Evolutionary conservation across 148 eudicot genomes (phyloP), one percentile per base, ranked within the genome.

Genomic region (Simmondsia chinensis): DNA sequence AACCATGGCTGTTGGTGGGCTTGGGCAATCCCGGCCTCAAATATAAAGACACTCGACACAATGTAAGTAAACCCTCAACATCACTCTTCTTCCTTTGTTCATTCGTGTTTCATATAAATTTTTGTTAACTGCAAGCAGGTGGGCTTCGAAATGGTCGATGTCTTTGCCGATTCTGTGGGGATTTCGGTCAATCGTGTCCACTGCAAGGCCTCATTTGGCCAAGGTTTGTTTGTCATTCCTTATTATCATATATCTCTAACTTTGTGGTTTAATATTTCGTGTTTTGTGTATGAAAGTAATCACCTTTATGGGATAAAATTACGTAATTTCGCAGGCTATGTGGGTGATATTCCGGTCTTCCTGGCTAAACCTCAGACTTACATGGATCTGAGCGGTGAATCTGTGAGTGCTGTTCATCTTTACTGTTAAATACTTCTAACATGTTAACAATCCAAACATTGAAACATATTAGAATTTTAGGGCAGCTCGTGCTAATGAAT

Each of bases 331-430:
- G 33, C 73, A 83, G 97, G 94, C 35, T 59, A 74, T 44, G 56
- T 72, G 11, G 76, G 72, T 33, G 71, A 71, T 36, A 67, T 63
- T 61, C 96, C 94, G 0, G 67, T 93, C 43, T 71, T 93, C 53
- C 66, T 93, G 25, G 99, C 94, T 20, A 83, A 83, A 64, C 94
- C 94, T 31, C 87, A 83, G 58, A 83, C 94, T 43, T 83, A 79
- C 55, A 83, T 79, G 86, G 86, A 91, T 55, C 65, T 86, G 44
- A 76, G 89, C 9, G 96, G 99, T 38, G 83, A 86, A 77, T 86
- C 87, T 56, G 94, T 85, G 48, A 72, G 89, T 71, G 9, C 7
- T 2, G 26, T 8, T 5, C 33, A n/a, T 39, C n/a, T 43, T 12
- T 20, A 25, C 23, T 14, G 17, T 49, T 14, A 20, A 17, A 18